Evolutionary conservation across 2,329 filamentous ascomycete genomes (phyloP).

Genomic region (Monosporascus sp.): DNA sequence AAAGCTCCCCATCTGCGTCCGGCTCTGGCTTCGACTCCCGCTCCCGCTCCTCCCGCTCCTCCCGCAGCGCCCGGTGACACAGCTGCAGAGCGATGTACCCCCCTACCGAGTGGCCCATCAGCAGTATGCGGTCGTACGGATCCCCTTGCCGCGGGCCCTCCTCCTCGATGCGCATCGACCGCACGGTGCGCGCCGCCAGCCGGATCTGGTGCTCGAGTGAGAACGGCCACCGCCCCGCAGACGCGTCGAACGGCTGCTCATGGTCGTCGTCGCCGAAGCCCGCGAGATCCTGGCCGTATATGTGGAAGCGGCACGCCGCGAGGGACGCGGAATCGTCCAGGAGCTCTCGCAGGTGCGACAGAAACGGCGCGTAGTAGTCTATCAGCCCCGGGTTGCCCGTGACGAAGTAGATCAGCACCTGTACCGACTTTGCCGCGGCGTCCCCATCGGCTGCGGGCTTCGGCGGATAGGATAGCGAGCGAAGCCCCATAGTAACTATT

Average conservation of each 20-base stretch:
- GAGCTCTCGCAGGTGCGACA: conserved; percentile 50
- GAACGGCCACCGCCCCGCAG: conserved; percentile 37
- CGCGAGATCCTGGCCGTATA: conserved; percentile 53
- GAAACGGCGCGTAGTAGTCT: conserved; percentile 66
- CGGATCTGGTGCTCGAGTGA: conserved; percentile 51
- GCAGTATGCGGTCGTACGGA: conserved; percentile 53
- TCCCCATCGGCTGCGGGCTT: neutral
- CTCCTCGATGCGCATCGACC: conserved; percentile 24
- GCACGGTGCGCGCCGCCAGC: conserved; percentile 35
- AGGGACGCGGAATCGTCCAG: conserved; percentile 36
- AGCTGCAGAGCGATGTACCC: conserved; percentile 67
- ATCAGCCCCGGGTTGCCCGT: conserved; percentile 74
- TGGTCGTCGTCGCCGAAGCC: conserved; percentile 55
- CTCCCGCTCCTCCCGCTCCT: neutral
- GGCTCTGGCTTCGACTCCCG: conserved; percentile 11
- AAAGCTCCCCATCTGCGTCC: neutral
- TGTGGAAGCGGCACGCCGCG: conserved; percentile 39
- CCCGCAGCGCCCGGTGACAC: conserved; percentile 50
- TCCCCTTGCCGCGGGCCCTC: conserved; percentile 24
- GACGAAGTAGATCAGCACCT: conserved; percentile 63
- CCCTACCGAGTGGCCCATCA: conserved; percentile 73
- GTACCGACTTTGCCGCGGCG: conserved; percentile 1
- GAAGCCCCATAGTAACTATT: conserved; percentile 1
- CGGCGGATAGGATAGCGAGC: conserved; percentile 13
- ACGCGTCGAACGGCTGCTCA: conserved; percentile 36